Evolutionary conservation across 2,329 filamentous ascomycete genomes (phyloP).

Genomic region (Paecilomyces niveus): DNA sequence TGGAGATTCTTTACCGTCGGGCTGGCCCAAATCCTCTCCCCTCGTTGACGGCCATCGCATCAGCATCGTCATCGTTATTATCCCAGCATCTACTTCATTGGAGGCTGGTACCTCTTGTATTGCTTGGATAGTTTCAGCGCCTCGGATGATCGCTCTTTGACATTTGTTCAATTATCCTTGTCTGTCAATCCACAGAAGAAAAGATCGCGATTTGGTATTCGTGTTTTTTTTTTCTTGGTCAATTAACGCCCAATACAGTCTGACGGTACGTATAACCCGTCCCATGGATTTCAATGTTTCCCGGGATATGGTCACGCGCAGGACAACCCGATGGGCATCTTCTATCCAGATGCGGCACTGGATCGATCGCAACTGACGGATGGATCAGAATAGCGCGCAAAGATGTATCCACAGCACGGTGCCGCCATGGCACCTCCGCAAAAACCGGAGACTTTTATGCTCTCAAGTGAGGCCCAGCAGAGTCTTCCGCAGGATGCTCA

Average conservation of each 20-base stretch:
- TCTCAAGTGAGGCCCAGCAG: constrained; percentile 94
- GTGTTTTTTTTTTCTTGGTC: constrained; percentile 5
- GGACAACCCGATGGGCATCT: background rate
- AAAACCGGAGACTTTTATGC: constrained; percentile 98
- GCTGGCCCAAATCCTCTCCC: constrained; percentile 31
- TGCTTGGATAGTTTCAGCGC: constrained; percentile 15
- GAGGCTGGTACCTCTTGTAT: constrained; percentile 32
- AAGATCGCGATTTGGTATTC: background rate
- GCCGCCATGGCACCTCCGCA: constrained; percentile 83
- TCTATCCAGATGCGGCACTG: background rate
- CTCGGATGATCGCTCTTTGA: constrained; percentile 10
- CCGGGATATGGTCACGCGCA: background rate
- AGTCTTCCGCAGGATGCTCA: constrained; percentile 93
- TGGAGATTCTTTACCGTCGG: constrained; percentile 10
- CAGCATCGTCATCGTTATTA: background rate
- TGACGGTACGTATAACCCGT: too few species aligned
- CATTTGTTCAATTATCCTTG: constrained; percentile 1
- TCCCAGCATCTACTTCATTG: constrained; percentile 12
- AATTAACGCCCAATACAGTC: background rate
- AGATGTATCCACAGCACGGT: constrained; percentile 73
- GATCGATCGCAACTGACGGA: constrained; percentile 12
- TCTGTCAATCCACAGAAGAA: background rate
- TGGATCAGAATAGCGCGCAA: constrained; percentile 6
- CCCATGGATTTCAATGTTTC: background rate
- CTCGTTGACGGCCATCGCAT: constrained; percentile 3